Conservation (phyloP, 441 rosid species). For the Cnidoscolus chayamansa region DNA sequence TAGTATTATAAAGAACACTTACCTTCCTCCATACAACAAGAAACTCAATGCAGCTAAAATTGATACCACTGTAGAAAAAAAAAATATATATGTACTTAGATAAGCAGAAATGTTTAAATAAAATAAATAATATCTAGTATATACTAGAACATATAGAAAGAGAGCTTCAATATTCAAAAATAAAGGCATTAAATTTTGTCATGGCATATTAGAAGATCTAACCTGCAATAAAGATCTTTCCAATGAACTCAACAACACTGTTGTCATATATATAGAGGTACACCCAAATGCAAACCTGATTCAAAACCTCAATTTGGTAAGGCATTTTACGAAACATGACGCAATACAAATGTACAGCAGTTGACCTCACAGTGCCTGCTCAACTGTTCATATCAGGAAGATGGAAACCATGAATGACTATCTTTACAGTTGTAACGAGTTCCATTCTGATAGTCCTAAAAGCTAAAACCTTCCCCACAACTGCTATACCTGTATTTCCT, state of each 20-base stretch:
- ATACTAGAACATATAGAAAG: neutral
- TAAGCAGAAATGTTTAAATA: neutral
- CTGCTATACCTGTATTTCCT: neutral
- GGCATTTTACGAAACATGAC: constrained; percentile 11
- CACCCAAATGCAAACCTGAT: constrained; percentile 57
- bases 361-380: constrained; percentile 10
- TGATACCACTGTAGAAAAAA: constrained; percentile 31
- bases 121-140: constrained; percentile 22
- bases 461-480: neutral
- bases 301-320: constrained; percentile 34
- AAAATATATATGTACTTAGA: neutral
- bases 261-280: constrained; percentile 38
- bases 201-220: constrained; percentile 29
- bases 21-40: constrained; percentile 71
- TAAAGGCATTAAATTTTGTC: constrained; percentile 39
- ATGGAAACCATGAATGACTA: neutral
- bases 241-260: constrained; percentile 34
- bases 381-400: neutral
- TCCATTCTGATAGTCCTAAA: neutral
- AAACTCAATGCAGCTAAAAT: constrained; percentile 58
- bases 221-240: constrained; percentile 58
- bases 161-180: neutral
- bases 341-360: constrained; percentile 7
- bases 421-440: neutral
- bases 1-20: neutral